Base-by-base conservation (phyloP, 306 rosid species). In the Cucurbita ficifolia region DNA sequence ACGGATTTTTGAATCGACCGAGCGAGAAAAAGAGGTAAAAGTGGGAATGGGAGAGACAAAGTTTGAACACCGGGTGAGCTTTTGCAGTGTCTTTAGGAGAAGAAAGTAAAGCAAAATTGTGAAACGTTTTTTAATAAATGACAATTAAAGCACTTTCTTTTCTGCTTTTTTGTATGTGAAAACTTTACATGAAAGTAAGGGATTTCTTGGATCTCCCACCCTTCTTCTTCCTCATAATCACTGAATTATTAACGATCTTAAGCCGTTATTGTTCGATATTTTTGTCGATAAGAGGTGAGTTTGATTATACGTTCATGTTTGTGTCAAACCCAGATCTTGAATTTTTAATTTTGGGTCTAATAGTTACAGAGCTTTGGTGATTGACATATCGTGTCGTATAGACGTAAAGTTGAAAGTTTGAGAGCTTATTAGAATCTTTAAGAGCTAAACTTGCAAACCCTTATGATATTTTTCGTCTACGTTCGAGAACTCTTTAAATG, bases 131-230 rank as follows among this genome's bases (percentile, higher is more conserved):
- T 71, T 51, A 38, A 38, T 35, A 6, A 81, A 76, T 79, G 80
- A 70, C 81, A 79, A 43, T 77, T 81, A 65, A 81, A 71, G 77
- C 75, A 45, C 73, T 76, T 35, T 53, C 71, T 83, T 76, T 78
- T 83, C 64, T 75, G 75, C 79, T 65, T 59, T 67, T 43, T 45
- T 43, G 35, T 43, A 65, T 77, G 80, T 72, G 77, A 78, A 78
- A 81, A 19, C 76, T 83, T 85, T 87, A 81, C 87, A 82, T 84
- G 91, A 89, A 91, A 91, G 96, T 84, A 84, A 84, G 91, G 87
- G 88, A 89, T 72, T 84, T 87, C 96, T 91, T 61, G 90, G 96
- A 91, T 88, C 97, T 88, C 79, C 76, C 82, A 83, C 87, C 52
- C 82, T 35, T 49, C 81, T 21, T 67, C 73, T 48, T 7, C 53